Evolutionary conservation across 352 stramenopile genomes (phyloP).

Genomic region (Phytophthora aleatoria): DNA sequence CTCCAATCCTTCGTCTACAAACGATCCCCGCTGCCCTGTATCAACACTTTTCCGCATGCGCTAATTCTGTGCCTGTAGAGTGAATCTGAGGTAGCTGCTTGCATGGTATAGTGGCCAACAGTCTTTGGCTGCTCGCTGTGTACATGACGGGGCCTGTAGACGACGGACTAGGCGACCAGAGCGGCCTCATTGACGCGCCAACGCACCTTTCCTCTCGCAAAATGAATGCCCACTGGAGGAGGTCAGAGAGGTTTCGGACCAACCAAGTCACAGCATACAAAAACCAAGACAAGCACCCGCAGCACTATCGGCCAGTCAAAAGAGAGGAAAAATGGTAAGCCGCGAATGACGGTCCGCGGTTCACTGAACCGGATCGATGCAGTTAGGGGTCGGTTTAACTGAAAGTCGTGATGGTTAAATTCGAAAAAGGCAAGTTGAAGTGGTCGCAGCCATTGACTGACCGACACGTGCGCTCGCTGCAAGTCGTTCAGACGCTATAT

Average conservation of each 20-base stretch:
- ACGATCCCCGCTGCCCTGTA: constrained; percentile 1
- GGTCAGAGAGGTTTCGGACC: constrained; percentile 34
- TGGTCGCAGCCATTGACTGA: too few relatives aligned
- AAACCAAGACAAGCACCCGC: constrained; percentile 18
- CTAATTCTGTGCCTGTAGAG: not conserved
- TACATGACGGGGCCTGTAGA: constrained; percentile 5
- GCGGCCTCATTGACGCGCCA: constrained; percentile 7
- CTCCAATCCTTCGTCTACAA: constrained; percentile 12
- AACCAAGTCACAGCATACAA: constrained; percentile 39
- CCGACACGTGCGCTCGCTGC: too few relatives aligned
- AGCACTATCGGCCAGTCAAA: constrained; percentile 43
- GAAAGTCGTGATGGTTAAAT: not conserved
- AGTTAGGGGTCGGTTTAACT: constrained; percentile 2
- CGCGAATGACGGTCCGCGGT: constrained; percentile 19
- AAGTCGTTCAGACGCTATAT: not conserved
- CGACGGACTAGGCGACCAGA: constrained; percentile 5
- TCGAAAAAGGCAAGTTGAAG: not conserved
- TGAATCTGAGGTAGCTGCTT: not conserved
- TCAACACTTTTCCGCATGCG: constrained; percentile 3
- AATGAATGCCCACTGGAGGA: constrained; percentile 43
- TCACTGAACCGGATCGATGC: constrained; percentile 21
- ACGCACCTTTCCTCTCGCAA: constrained; percentile 61
- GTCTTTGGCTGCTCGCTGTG: not conserved
- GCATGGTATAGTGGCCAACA: not conserved
- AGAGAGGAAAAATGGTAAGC: constrained; percentile 9